Base-by-base conservation (phyloP, 768 basidiomycete species). In the Suillus cothurnatus region DNA sequence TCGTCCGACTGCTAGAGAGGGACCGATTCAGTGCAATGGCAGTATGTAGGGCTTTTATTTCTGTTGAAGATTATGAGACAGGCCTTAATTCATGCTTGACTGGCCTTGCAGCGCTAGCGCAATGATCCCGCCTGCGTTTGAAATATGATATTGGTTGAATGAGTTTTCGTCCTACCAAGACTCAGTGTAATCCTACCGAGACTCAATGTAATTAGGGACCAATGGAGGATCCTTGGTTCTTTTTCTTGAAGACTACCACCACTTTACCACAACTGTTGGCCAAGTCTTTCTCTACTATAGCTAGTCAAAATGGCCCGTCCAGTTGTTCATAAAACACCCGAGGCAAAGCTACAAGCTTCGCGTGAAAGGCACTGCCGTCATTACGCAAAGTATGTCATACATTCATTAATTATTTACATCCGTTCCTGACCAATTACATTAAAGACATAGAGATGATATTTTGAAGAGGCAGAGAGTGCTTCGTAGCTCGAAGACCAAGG, bases 371-470 rank as follows among this genome's bases (percentile, higher is more conserved):
- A 31, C 28, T 7, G 17, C 6, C 4, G 7, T 15, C 26, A 53
- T 53, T 53, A 53, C 31, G 52, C 52, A 19, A 53, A 53, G 52
- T 53, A 53, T 53, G 52, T 53, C 52, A 9, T 31, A 31, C 17
- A 31, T 31, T 53, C 17, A 52, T 53, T 17, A 50, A 50, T 50
- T 53, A 26, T 31, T 17, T 31, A 26, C 17, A 28, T 31, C 14
- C 15, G 28, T 53, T 53, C 52, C 52, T 53, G 28, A 53, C 52
- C n/a, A 26, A 23, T 49, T 7, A 28, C 26, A 52, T 23, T 53
- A 2, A 53, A 53, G 52, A 53, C 28, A 53, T 31, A 53, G 52
- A 53, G 52, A 31, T 23, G 14, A 50, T 14, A 50, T 50, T 50
- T 26, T 50, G 14, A 14, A 50, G 23, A 50, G 23, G 49, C 23